Conservation (phyloP, 1,284 basidiomycete species). For the Rhodotorula sp. region DNA sequence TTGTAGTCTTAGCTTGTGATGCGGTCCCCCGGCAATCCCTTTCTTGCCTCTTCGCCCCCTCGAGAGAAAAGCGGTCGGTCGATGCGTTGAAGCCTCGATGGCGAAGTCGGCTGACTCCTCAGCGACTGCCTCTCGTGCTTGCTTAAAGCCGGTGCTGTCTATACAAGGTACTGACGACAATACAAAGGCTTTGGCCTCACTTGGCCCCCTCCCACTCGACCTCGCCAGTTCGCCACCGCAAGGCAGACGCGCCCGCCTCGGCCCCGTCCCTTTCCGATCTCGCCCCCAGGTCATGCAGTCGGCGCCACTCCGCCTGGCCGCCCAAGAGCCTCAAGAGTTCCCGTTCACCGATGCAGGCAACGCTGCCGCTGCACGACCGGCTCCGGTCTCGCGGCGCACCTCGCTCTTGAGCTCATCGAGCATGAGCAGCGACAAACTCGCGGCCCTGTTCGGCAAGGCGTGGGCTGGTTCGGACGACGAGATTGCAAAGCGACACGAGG, state of each 20-base stretch:
- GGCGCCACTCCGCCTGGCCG: conserved; percentile 4
- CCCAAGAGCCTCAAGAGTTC: conserved; percentile 11
- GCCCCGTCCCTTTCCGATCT: not conserved
- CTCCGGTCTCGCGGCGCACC: not conserved
- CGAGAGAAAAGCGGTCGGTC: not conserved
- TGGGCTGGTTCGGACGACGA: conserved; percentile 6
- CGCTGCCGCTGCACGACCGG: not conserved
- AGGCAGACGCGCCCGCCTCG: not conserved
- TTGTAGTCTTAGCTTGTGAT: conserved; percentile 3
- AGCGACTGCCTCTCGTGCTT: not conserved
- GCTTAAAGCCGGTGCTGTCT: not conserved
- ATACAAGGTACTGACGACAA: not conserved
- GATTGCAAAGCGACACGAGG: conserved; percentile 16
- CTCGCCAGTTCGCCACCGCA: no score
- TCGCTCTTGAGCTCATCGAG: not conserved
- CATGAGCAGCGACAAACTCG: conserved; percentile 3
- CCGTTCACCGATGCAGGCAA: conserved; percentile 9
- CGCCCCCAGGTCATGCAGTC: conserved; percentile 7
- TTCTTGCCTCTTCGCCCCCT: not conserved
- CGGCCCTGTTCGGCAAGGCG: conserved; percentile 1
- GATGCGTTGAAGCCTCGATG: not conserved
- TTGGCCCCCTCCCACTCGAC: no score
- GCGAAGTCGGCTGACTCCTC: not conserved
- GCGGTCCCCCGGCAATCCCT: not conserved
- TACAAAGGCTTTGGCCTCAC: no score